Base-by-base conservation (phyloP, 768 basidiomycete species). In the Tulasnella sp. region DNA sequence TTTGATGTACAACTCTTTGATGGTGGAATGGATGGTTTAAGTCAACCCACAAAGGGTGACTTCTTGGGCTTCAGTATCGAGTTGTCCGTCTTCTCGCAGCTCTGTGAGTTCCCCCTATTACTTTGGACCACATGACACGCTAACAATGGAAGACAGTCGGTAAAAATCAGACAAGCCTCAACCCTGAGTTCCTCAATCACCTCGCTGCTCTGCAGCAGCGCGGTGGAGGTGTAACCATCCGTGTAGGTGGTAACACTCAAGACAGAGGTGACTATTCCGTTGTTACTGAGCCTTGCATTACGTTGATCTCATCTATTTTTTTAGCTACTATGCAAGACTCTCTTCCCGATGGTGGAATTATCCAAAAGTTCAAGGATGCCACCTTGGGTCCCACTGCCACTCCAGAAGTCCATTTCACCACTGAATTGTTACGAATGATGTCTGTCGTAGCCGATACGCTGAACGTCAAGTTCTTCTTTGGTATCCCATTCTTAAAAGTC, bases 401-500 rank as follows among this genome's bases (percentile, higher is more conserved):
- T 15, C 77, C 81, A 1, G 72, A 82, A 9, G 72, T 84, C 28
- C 63, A 77, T 29, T 77, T 79, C 48, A 77, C 81, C 0, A 59
- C 67, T 0, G 82, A 83, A 53, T 64, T 90, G 41, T 72, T 90
- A 59, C 76, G 79, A 60, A 69, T 81, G 56, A 71, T 82, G 62
- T n/a, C 39, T 5, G n/a, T 40, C 6, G 6, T 40, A 35, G 12
- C 39, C n/a, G 27, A 33, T 31, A 29, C 4, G 20, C 15, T 34
- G 45, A 39, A 51, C 40, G 49, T 51, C 27, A n/a, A n/a, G n/a
- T n/a, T n/a, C n/a, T n/a, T n/a, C 40, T 66, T 67, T 55, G 67
- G 67, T 15, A 56, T 66, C 13, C 58, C 66, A 1, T 55, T 55
- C 25, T 49, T 31, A 13, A 28, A 55, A 40, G 40, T 52, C 22